phyloP scores from a whole-genome alignment of 129 eudicot species.

The Heracleum sosnowskyi region DNA sequence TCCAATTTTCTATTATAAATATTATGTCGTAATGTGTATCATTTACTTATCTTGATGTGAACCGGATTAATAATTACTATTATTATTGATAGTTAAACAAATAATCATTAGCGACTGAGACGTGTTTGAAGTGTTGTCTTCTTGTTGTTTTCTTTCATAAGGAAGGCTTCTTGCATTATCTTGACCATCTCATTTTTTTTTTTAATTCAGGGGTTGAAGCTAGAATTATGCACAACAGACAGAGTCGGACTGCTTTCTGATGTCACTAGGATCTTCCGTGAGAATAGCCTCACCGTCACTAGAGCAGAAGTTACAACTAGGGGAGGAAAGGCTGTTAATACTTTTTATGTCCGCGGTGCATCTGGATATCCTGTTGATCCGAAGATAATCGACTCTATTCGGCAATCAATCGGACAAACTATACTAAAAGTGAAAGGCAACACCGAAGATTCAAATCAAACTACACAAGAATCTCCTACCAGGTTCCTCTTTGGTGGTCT shows the following conservation, averaged over 20 bases:
- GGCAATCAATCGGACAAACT: slow-evolving; percentile 83
- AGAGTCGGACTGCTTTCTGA: slow-evolving; percentile 80
- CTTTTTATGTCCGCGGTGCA: slow-evolving; percentile 77
- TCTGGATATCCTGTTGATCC: slow-evolving; percentile 84
- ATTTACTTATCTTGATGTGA: not conserved
- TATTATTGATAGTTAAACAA: not conserved
- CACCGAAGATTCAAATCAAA: slow-evolving; percentile 39
- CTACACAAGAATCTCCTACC: slow-evolving; percentile 81
- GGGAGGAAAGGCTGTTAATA: slow-evolving; percentile 73
- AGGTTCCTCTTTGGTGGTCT: slow-evolving; percentile 92
- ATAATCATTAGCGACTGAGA: slow-evolving; percentile 7
- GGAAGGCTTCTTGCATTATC: not conserved
- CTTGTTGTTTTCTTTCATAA: not conserved
- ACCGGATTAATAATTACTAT: not conserved
- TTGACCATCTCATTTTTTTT: slow-evolving; percentile 19
- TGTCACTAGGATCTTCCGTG: slow-evolving; percentile 88
- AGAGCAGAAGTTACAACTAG: slow-evolving; percentile 90
- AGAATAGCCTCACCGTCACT: slow-evolving; percentile 74
- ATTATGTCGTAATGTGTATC: not conserved
- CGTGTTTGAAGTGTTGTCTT: not conserved
- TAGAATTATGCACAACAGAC: slow-evolving; percentile 87
- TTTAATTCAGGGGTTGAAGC: slow-evolving; percentile 67
- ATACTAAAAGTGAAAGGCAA: slow-evolving; percentile 68
- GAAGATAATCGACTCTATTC: slow-evolving; percentile 73
- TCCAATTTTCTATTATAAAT: not conserved